phyloP scores from a whole-genome alignment of 2,329 filamentous ascomycete species.

The Fragosphaeria purpurea region DNA sequence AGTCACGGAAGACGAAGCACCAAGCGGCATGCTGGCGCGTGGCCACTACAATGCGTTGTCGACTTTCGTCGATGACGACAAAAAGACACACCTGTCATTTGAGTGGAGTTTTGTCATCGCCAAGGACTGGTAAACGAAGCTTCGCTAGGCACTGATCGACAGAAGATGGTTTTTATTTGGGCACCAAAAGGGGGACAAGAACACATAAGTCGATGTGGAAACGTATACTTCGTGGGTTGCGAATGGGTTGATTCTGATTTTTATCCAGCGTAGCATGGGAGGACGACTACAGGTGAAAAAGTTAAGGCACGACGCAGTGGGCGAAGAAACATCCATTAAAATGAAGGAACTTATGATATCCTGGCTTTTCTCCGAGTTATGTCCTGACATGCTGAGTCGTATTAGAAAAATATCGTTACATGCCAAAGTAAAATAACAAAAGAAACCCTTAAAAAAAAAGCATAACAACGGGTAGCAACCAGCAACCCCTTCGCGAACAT shows the following conservation, averaged over 20 bases:
- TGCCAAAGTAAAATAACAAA: neutral
- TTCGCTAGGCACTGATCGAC: no score
- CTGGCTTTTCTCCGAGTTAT: neutral
- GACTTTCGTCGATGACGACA: conserved; percentile 91
- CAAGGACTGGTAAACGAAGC: conserved; percentile 71
- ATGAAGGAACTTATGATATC: conserved; percentile 1
- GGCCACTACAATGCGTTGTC: conserved; percentile 85
- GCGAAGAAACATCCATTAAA: neutral
- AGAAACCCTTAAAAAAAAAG: neutral
- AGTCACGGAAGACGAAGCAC: conserved; percentile 90
- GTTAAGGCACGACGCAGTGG: no score
- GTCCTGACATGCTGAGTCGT: neutral
- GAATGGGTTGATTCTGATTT: no score
- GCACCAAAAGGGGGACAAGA: no score
- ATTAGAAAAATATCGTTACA: conserved; percentile 2
- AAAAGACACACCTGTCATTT: conserved; percentile 80
- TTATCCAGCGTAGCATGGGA: no score
- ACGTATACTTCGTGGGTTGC: no score
- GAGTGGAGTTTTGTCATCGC: conserved; percentile 94
- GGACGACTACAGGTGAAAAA: no score
- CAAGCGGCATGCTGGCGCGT: conserved; percentile 78
- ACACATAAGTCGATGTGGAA: neutral
- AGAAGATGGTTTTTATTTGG: no score
- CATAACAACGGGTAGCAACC: neutral
- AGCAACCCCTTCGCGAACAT: no score